Evolutionary conservation across 192 early-diverging fungal genomes (phyloP), one percentile per base, ranked within the genome.

Genomic region (Gaertneriomyces semiglobifer): DNA sequence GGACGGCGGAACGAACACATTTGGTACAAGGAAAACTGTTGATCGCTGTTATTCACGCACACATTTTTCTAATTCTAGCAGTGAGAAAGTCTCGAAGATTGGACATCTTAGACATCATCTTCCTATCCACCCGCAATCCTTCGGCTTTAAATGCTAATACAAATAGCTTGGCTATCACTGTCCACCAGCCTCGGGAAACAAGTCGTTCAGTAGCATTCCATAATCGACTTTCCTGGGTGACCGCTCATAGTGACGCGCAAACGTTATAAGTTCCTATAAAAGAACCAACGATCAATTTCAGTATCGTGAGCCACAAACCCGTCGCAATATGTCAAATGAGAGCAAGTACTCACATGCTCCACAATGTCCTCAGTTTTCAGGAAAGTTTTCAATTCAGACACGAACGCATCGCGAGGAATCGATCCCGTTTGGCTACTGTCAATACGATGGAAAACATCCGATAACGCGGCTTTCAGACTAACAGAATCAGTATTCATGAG

Each of bases 251-350:
- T 68, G 66, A 6, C 84, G 69, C 7, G 84, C 66, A 46, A 85
- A 62, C 38, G 84, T 85, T 42, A 86, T 79, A 14, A 81, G 65
- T 57, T 85, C 84, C 77, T 84, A 47, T 44, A 53, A 51, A 54
- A 39, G 4, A 57, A 14, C 38, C 25, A 33, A 2, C 0, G 25
- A 33, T 33, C 25, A 33, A 33, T 33, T 33, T 33, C 25, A 33
- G 48, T 50, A 1, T 50, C 48, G 48, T 1, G 63, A n/a, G n/a
- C n/a, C n/a, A n/a, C n/a, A n/a, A n/a, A 58, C 25, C 44, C 72
- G 67, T 56, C 38, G 18, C 53, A 46, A 33, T 63, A 38, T 40
- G 44, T 74, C 12, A 12, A 18, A 12, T n/a, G 18, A 2, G 48
- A 12, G n/a, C n/a, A 50, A 50, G 12, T 50, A 50, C 12, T 50